Evolutionary conservation across 139 green algal genomes (phyloP), one percentile per base, ranked within the genome.

Genomic region (Asterochloris erici): DNA sequence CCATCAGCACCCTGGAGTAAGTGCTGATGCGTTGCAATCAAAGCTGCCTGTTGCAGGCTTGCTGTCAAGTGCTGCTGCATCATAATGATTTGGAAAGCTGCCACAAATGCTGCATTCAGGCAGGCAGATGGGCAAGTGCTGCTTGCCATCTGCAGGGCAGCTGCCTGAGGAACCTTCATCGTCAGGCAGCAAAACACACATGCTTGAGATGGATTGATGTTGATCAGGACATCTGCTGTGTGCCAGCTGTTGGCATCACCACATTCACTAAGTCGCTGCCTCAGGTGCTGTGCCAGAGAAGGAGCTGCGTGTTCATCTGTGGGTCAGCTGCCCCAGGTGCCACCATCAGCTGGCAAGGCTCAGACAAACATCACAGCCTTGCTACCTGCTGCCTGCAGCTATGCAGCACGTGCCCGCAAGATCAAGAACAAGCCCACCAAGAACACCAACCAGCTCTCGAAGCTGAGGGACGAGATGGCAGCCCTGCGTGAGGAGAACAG

Each of bases 391-490:
- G 64, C 1, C 26, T 78, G 74, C 54, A 87, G 92, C 61, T 98
- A 98, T 73, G 95, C 95, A 23, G 92, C 94, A 73, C 91, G 94
- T 0, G 95, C 95, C 2, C 88, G 94, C 66, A 91, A 96, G 85
- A 99, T 99, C 87, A 90, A 90, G 63, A 99, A 99, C 90, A 98
- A 96, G 86, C 95, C 96, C 14, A 89, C 93, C 19, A 94, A 98
- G 28, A 98, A 98, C 83, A n/a, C 93, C 9, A 94, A 98, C 88
- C 94, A 93, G 1, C 83, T 92, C 21, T 91, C 91, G 9, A 91
- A 91, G n/a, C 90, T 95, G 86, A 81, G 94, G 9, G 85, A 90
- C 17, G 77, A 90, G n/a, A 87, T 98, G 73, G 85, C 94, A 17
- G 87, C 92, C 76, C 90, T 96, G 85, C 82, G 96, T 77, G 86